Conservation (phyloP, 495 filamentous ascomycete species). For the Neurospora tetrasperma region DNA sequence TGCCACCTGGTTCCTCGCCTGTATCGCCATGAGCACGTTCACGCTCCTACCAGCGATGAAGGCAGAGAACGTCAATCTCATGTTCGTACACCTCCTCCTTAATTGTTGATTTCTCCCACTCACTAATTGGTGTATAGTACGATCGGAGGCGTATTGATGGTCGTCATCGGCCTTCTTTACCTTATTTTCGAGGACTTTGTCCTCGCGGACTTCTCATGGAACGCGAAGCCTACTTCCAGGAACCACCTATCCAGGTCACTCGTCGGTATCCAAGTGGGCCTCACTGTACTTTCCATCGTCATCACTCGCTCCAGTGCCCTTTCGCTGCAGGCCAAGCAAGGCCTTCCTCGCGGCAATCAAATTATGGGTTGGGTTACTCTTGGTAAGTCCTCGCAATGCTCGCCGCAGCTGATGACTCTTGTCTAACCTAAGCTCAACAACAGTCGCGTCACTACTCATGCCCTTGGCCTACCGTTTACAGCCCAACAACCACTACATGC, state of each 20-base stretch:
- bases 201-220: conserved; percentile 33
- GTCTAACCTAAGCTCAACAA: conserved; percentile 21
- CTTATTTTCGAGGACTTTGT: conserved; percentile 71
- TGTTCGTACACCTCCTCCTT: conserved; percentile 44
- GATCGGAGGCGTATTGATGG: conserved; percentile 69
- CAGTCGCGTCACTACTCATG: conserved; percentile 65
- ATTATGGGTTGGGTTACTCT: conserved; percentile 77
- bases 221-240: conserved; percentile 15
- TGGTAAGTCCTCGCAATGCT: conserved; percentile 38
- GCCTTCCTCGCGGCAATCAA: conserved; percentile 85
- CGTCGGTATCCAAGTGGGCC: conserved; percentile 52
- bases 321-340: conserved; percentile 75
- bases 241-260: conserved; percentile 28
- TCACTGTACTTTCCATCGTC: conserved; percentile 71
- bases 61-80: conserved; percentile 62
- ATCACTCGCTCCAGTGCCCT: conserved; percentile 74
- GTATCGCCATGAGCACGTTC: conserved; percentile 77
- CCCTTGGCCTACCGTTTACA: conserved; percentile 74
- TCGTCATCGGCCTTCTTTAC: conserved; percentile 66
- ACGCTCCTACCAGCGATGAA: conserved; percentile 84
- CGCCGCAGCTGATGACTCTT: background rate
- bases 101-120: background rate
- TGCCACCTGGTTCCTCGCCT: conserved; percentile 65
- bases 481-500: conserved; percentile 81
- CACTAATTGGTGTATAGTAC: conserved; percentile 43